These are phyloP conservation scores for Botrytis hyacinthi DNA, from an alignment of 2,329 filamentous ascomycete genomes.

Conservation along the genomic window DNA sequence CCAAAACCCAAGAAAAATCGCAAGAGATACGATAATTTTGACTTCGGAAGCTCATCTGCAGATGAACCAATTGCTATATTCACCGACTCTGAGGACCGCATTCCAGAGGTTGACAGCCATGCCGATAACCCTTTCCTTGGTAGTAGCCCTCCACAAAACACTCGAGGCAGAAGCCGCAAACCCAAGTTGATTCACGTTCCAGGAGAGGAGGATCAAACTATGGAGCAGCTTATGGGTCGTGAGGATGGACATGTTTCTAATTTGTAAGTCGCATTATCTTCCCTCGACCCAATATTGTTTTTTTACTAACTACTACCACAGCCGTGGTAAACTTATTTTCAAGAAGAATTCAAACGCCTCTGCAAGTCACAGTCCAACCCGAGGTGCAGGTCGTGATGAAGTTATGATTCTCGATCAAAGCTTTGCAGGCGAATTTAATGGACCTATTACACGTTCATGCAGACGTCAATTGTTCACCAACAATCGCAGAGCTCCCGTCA, in stretches of 20 bases:
- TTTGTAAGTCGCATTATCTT: slow-evolving; percentile 62
- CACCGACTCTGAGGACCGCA: slow-evolving; percentile 75
- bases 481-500: slow-evolving; percentile 42
- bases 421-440: slow-evolving; percentile 38
- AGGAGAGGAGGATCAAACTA: slow-evolving; percentile 50
- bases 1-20: slow-evolving; percentile 56
- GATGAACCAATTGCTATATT: slow-evolving; percentile 65
- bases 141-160: slow-evolving; percentile 36
- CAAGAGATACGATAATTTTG: slow-evolving; percentile 56
- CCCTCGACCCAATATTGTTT: not conserved
- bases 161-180: slow-evolving; percentile 52
- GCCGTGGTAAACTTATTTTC: slow-evolving; percentile 78
- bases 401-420: slow-evolving; percentile 39
- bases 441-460: slow-evolving; percentile 60
- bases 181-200: slow-evolving; percentile 51
- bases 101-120: slow-evolving; percentile 65
- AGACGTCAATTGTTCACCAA: slow-evolving; percentile 15
- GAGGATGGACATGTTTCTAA: slow-evolving; percentile 72
- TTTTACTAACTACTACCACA: slow-evolving; percentile 42
- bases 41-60: slow-evolving; percentile 55
- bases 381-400: slow-evolving; percentile 32
- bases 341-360: slow-evolving; percentile 48
- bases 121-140: slow-evolving; percentile 71
- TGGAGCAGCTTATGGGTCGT: slow-evolving; percentile 59
- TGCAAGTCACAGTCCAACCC: slow-evolving; percentile 25